Evolutionary conservation across 164 flowering plant genomes (phyloP), one percentile per base, ranked within the genome.

Genomic region (Vitis rotundifolia): DNA sequence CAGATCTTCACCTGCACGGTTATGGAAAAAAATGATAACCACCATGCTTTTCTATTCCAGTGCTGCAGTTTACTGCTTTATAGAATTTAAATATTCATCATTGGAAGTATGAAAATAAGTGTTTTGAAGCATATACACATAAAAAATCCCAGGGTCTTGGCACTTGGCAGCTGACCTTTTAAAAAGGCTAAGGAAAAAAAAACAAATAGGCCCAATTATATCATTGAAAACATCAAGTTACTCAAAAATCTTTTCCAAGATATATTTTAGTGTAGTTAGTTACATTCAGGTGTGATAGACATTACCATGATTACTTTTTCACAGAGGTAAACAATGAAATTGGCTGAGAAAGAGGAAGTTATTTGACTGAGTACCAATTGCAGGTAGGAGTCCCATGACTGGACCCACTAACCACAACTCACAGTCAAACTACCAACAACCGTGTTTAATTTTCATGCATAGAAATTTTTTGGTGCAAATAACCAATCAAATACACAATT

Each of bases 1-100:
- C 99, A 96, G 28, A 96, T 87, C 81, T 87, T 96, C 72, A 95
- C 93, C 99, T 95, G 88, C 66, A 82, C 4, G 13, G 73, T 63
- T 19, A 22, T 51, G 47, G 53, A 64, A 64, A 63, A 22, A 15
- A 48, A 8, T 15, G 68, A 63, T n/a, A 8, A 3, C 48, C 37
- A 63, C 1, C 57, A 31, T 31, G 6, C 6, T 31, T 31, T 31
- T 31, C 7, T 31, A 31, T 31, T 31, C 44, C 44, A 31, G 6
- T 31, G 44, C 44, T 31, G 44, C 44, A 31, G 44, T 31, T 29
- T 52, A 52, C 14, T 52, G 55, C 55, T 52, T 31, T 13, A 5
- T 14, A n/a, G n/a, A 12, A n/a, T 13, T 52, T 13, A 52, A 1
- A 18, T 11, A 13, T n/a, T 12, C 7, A 52, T 5, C n/a, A 52